Conservation (phyloP, 1,139 yeast species). For the Hyphopichia khmerensis region DNA sequence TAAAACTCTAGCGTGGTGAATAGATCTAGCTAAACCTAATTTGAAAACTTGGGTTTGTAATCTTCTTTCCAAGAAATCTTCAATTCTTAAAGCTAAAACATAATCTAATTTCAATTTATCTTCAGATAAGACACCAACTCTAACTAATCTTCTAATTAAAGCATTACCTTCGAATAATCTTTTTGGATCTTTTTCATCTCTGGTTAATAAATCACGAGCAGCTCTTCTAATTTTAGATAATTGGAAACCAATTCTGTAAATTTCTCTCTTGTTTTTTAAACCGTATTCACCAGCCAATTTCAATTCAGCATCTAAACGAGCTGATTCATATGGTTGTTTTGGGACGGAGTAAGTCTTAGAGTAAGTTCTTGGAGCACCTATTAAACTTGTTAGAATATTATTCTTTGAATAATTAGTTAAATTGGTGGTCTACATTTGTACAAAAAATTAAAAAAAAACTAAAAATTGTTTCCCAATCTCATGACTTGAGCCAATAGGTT, state of each 20-base stretch:
- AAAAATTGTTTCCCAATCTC: background rate
- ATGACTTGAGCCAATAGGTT: background rate
- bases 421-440: background rate
- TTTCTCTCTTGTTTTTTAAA: slow-evolving; percentile 99
- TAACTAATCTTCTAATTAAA: slow-evolving; percentile 95
- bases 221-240: slow-evolving; percentile 99
- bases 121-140: slow-evolving; percentile 98
- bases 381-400: slow-evolving; percentile 26
- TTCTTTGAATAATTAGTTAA: background rate
- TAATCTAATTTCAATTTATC: slow-evolving; percentile 99
- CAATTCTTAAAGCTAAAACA: slow-evolving; percentile 96
- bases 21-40: slow-evolving; percentile 98
- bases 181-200: slow-evolving; percentile 99
- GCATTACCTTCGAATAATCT: slow-evolving; percentile 99
- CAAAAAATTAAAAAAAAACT: no score
- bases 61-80: slow-evolving; percentile 99
- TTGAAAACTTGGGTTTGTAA: slow-evolving; percentile 99
- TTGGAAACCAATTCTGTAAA: slow-evolving; percentile 98
- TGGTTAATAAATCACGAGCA: slow-evolving; percentile 99
- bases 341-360: slow-evolving; percentile 99
- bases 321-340: slow-evolving; percentile 98
- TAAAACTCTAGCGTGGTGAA: slow-evolving; percentile 99
- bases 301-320: slow-evolving; percentile 99
- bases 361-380: slow-evolving; percentile 99
- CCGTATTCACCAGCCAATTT: slow-evolving; percentile 99